Evolutionary conservation across 1,284 basidiomycete species (phyloP).

Genomic region (Sanghuangporus weigelae): DNA sequence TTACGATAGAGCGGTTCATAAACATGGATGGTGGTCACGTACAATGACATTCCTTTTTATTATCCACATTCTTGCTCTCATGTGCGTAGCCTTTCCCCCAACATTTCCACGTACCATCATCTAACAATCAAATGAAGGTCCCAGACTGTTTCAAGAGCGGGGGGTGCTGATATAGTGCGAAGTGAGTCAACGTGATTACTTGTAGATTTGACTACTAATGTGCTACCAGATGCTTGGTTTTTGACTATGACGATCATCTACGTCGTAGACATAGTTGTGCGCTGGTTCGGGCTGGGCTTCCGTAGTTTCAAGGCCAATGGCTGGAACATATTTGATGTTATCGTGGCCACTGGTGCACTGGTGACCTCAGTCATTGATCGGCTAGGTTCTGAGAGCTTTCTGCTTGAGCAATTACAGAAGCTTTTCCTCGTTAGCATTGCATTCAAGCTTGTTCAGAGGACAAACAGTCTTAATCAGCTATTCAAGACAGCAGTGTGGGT

Average conservation of each 20-base stretch:
- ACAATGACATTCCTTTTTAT: constrained; percentile 81
- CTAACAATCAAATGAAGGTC: constrained; percentile 50
- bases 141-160: constrained; percentile 64
- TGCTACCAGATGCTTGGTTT: constrained; percentile 66
- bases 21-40: constrained; percentile 93
- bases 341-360: constrained; percentile 81
- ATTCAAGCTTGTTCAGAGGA: constrained; percentile 91
- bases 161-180: constrained; percentile 55
- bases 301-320: constrained; percentile 81
- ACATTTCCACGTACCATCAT: background rate
- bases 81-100: constrained; percentile 47
- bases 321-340: constrained; percentile 90
- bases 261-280: constrained; percentile 72
- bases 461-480: constrained; percentile 87
- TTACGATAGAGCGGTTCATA: constrained; percentile 84
- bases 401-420: constrained; percentile 80
- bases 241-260: constrained; percentile 73
- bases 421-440: constrained; percentile 91
- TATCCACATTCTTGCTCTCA: constrained; percentile 81
- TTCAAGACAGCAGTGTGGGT: constrained; percentile 95
- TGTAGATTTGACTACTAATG: background rate
- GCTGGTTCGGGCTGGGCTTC: constrained; percentile 84
- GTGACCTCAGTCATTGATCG: constrained; percentile 78
- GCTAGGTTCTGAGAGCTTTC: constrained; percentile 48
- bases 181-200: constrained; percentile 42